Evolutionary conservation across 2,329 filamentous ascomycete species (phyloP), one percentile per base, ranked within the genome.

Genomic region (Pseudocercospora macadamiae): DNA sequence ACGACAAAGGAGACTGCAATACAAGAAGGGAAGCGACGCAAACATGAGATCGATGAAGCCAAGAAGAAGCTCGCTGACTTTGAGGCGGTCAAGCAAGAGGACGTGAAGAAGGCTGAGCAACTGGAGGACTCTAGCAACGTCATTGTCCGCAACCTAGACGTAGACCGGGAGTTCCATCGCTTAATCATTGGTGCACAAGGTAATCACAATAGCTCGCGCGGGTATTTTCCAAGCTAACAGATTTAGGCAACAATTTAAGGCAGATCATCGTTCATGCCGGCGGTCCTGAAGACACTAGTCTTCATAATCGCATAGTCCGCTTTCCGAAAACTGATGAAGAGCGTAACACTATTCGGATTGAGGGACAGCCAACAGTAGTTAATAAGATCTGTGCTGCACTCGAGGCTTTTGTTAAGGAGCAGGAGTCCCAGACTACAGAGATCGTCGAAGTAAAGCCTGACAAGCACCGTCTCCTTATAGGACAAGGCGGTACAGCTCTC

Each of bases 161-260:
- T 99, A n/a, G 93, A 97, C 67, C 90, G 91, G 80, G 96, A 96
- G 80, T 87, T 95, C 76, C 95, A 99, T 79, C 88, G 89, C 76
- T 85, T 88, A 54, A 82, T 99, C 64, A 99, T 99, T 75, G 95
- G 95, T 62, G 81, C 87, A 65, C 89, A 90, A 73, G 95, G 92
- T 93, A 83, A 79, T 89, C 80, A 68, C 30, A 28, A 39, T 39
- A 47, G 21, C 30, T 12, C 23, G 14, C 16, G 37, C 18, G 21
- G 10, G 12, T 16, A n/a, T 19, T 9, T 47, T 71, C 47, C 16
- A 16, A 19, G 59, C 77, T 83, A 75, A 86, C 64, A 36, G 7
- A 28, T 51, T n/a, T 59, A 93, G 91, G 93, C 68, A 82, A 90
- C 44, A 95, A 89, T 71, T 88, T 99, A 59, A 90, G 90, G 61